These are phyloP conservation scores for Nicotiana sylvestris DNA, from an alignment of 257 asterid species.

Conservation along the genomic window DNA sequence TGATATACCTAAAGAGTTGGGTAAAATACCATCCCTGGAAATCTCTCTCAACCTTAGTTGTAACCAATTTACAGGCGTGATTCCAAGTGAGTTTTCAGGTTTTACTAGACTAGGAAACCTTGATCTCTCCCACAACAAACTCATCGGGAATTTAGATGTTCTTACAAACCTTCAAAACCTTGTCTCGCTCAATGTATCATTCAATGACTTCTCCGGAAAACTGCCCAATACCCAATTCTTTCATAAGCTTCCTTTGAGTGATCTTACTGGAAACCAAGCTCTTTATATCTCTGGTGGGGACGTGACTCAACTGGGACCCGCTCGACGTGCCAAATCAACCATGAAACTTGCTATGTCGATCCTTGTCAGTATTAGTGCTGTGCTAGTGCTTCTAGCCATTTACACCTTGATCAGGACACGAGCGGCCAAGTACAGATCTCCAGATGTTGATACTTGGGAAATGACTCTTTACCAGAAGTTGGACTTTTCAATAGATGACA, in stretches of 20 bases:
- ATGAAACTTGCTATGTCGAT: constrained; percentile 89
- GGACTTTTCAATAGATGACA: constrained; percentile 70
- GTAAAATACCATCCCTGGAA: constrained; percentile 74
- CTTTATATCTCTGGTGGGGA: constrained; percentile 55
- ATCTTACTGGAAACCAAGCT: constrained; percentile 63
- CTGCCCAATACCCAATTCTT: constrained; percentile 80
- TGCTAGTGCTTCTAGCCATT: constrained; percentile 65
- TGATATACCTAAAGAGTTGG: constrained; percentile 62
- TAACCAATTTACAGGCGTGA: constrained; percentile 65
- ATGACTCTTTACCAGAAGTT: constrained; percentile 77
- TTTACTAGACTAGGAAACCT: constrained; percentile 66
- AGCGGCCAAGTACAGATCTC: constrained; percentile 32
- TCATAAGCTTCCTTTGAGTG: constrained; percentile 60
- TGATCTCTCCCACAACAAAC: constrained; percentile 84
- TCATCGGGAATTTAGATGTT: constrained; percentile 59
- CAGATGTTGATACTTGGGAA: constrained; percentile 66
- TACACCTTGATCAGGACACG: constrained; percentile 50
- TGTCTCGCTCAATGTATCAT: constrained; percentile 79
- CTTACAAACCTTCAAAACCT: constrained; percentile 76
- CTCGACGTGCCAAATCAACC: constrained; percentile 38
- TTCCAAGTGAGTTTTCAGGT: constrained; percentile 68
- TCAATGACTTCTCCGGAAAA: constrained; percentile 74
- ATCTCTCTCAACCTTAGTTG: constrained; percentile 87
- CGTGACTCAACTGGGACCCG: constrained; percentile 41
- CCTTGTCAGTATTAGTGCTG: constrained; percentile 67